A percentile compares a stretch with the other conserved stretches of the same genome.
Conservation (phyloP, 2,329 filamentous ascomycete genomes). For the Cladorrhinum sp. region DNA sequence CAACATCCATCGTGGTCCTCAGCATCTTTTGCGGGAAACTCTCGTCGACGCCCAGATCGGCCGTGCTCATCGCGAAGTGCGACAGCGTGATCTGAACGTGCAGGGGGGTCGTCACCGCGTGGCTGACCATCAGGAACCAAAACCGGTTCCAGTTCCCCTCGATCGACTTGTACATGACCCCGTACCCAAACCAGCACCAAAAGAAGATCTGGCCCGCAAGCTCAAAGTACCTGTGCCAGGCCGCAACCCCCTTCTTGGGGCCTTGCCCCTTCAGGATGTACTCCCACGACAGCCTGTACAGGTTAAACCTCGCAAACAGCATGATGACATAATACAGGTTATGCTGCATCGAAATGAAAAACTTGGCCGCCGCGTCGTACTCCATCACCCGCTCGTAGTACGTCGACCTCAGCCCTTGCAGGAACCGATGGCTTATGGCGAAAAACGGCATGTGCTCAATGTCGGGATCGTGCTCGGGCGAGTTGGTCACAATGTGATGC, state of each 20-base stretch:
- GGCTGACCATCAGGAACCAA: slow-evolving; percentile 73
- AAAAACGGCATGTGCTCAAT: slow-evolving; percentile 91
- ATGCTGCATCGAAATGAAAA: slow-evolving; percentile 70
- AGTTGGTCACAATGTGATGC: slow-evolving; percentile 94
- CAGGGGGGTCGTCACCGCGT: slow-evolving; percentile 75
- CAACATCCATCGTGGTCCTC: slow-evolving; percentile 89
- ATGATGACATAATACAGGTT: slow-evolving; percentile 83
- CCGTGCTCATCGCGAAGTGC: slow-evolving; percentile 91
- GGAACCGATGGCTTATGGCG: slow-evolving; percentile 77
- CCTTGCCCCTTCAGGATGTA: slow-evolving; percentile 69
- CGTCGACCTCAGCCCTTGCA: slow-evolving; percentile 68
- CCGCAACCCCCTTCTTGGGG: slow-evolving; percentile 70
- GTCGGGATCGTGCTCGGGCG: slow-evolving; percentile 91
- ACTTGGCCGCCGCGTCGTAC: slow-evolving; percentile 70
- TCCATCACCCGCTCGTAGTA: slow-evolving; percentile 80
- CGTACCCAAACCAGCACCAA: slow-evolving; percentile 84
- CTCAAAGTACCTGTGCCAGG: slow-evolving; percentile 83
- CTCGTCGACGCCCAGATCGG: slow-evolving; percentile 77
- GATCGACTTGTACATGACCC: slow-evolving; percentile 70
- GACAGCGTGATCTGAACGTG: slow-evolving; percentile 90
- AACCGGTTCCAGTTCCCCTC: slow-evolving; percentile 68
- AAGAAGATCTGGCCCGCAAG: slow-evolving; percentile 73
- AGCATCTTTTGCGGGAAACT: slow-evolving; percentile 90
- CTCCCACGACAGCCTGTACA: slow-evolving; percentile 78
- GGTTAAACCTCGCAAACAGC: slow-evolving; percentile 78